These are phyloP conservation scores for Erysimum cheiri DNA, from an alignment of 441 rosid species.

Conservation along the genomic window DNA sequence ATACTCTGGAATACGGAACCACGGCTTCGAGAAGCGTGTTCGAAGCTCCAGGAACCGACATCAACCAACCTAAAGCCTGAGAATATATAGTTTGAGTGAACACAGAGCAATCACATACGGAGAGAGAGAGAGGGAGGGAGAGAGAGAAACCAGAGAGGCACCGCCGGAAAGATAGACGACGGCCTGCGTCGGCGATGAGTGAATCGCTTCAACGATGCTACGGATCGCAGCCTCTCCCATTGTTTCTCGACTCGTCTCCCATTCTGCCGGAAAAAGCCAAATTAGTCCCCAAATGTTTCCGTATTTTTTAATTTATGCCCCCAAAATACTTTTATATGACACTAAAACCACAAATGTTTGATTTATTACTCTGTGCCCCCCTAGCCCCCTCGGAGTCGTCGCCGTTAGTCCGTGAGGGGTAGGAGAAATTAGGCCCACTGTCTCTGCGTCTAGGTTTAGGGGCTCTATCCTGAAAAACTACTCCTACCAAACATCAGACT, in stretches of 20 bases:
- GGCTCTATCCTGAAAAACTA: conserved; percentile 25
- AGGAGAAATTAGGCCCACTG: conserved; percentile 28
- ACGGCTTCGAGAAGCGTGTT: conserved; percentile 83
- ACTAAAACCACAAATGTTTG: conserved; percentile 11
- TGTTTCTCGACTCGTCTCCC: background rate
- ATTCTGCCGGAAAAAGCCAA: conserved; percentile 8
- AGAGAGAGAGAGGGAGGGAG: background rate
- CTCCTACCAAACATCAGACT: background rate
- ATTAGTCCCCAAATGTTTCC: conserved; percentile 15
- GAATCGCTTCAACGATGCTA: conserved; percentile 71
- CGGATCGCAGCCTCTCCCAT: conserved; percentile 70
- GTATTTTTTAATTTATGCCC: conserved; percentile 9
- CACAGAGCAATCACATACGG: background rate
- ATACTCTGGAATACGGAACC: conserved; percentile 74
- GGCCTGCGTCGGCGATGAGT: conserved; percentile 70
- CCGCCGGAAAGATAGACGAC: conserved; percentile 89
- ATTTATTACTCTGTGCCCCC: background rate
- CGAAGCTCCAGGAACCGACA: conserved; percentile 89
- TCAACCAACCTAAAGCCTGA: conserved; percentile 82
- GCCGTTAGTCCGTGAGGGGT: conserved; percentile 36
- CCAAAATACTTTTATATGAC: background rate
- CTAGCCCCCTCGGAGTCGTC: conserved; percentile 37
- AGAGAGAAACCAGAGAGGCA: conserved; percentile 73
- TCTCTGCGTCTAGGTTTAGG: conserved; percentile 16
- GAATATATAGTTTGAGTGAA: background rate